Percentiles rank a stretch among this genome's conserved stretches.
phyloP scores from a whole-genome alignment of 345 rosid species.

The Trapa incisa region DNA sequence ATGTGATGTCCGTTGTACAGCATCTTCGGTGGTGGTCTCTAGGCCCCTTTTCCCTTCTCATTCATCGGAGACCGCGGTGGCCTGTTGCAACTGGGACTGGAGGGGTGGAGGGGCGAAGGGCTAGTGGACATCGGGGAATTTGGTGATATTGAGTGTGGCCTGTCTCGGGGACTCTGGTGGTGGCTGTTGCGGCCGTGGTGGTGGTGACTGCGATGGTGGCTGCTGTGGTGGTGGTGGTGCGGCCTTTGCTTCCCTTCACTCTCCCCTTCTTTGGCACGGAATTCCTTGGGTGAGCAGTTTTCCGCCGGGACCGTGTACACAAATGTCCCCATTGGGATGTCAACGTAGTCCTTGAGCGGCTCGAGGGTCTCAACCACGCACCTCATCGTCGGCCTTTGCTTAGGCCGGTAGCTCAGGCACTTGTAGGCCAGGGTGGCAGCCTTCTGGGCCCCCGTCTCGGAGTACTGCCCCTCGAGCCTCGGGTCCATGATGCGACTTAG shows the following conservation, averaged over 20 bases:
- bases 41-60: constrained; percentile 2
- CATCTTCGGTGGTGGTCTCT: background rate
- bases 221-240: constrained; percentile 11
- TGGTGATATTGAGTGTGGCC: background rate
- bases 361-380: constrained; percentile 45
- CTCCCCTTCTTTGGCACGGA: constrained; percentile 17
- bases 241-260: background rate
- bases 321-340: constrained; percentile 46
- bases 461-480: constrained; percentile 82
- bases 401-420: constrained; percentile 78
- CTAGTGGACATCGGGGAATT: constrained; percentile 7
- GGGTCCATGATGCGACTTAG: constrained; percentile 71
- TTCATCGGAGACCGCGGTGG: constrained; percentile 1
- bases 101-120: background rate
- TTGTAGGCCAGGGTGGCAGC: constrained; percentile 78
- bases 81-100: background rate
- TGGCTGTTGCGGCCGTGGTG: constrained; percentile 11
- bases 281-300: constrained; percentile 9
- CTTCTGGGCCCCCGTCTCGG: constrained; percentile 62
- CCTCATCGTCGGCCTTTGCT: constrained; percentile 67
- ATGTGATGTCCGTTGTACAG: background rate
- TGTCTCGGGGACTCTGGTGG: background rate
- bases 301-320: constrained; percentile 45
- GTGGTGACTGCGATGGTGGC: constrained; percentile 17
- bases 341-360: constrained; percentile 47